Conservation (phyloP, 192 early-diverging fungal genomes). For the Coemansia sp. region DNA sequence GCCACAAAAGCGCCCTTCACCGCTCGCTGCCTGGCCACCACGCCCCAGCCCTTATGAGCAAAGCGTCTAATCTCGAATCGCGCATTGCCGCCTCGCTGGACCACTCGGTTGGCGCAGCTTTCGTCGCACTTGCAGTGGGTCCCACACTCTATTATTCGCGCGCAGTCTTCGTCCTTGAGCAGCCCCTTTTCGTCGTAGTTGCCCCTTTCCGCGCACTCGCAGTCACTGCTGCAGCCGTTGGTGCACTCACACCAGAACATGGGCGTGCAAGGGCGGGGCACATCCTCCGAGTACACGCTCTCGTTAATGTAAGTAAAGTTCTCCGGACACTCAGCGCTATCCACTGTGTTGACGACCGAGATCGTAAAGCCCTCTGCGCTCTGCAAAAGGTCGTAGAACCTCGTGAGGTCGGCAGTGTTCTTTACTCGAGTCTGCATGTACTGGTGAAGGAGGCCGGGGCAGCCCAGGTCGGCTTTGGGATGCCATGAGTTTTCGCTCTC, state of each 20-base stretch:
- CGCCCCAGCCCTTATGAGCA: slow-evolving; percentile 51
- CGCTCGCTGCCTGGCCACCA: slow-evolving; percentile 20
- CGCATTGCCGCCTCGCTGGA: slow-evolving; percentile 38
- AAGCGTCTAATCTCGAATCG: slow-evolving; percentile 44
- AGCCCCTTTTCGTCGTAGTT: slow-evolving; percentile 39
- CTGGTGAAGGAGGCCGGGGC: slow-evolving; percentile 10
- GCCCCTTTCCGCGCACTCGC: slow-evolving; percentile 20
- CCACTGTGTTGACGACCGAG: slow-evolving; percentile 41
- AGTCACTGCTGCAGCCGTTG: slow-evolving; percentile 13
- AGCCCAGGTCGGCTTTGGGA: slow-evolving; percentile 5
- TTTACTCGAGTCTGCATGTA: slow-evolving; percentile 11
- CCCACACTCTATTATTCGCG: slow-evolving; percentile 42
- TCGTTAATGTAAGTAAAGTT: slow-evolving; percentile 45
- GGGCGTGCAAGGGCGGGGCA: slow-evolving; percentile 43
- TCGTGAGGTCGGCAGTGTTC: slow-evolving; percentile 34
- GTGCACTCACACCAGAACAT: slow-evolving; percentile 37
- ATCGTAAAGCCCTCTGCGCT: slow-evolving; percentile 22
- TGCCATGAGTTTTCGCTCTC: slow-evolving; percentile 27
- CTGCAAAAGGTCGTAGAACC: slow-evolving; percentile 27
- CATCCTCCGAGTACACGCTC: slow-evolving; percentile 33
- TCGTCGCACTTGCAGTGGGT: slow-evolving; percentile 35
- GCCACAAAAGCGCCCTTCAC: slow-evolving; percentile 76
- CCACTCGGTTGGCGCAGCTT: slow-evolving; percentile 40
- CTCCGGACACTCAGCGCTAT: slow-evolving; percentile 25
- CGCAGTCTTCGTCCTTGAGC: slow-evolving; percentile 2